These are phyloP conservation scores for Lasiodiplodia sp. DNA, from an alignment of 2,329 filamentous ascomycete species.

Conservation along the genomic window DNA sequence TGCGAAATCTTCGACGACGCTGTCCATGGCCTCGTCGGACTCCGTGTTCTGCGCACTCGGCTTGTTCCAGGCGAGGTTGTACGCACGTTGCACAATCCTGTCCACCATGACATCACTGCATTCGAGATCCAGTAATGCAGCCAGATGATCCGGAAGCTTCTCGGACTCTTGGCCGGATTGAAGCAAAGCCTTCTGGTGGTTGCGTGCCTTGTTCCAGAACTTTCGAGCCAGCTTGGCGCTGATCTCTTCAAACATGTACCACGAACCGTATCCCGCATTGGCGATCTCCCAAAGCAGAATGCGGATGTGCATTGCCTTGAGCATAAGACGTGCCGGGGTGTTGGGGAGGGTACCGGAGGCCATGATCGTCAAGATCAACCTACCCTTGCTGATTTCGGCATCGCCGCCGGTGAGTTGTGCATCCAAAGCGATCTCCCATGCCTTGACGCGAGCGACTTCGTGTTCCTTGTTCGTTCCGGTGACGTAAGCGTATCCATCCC, in stretches of 20 bases:
- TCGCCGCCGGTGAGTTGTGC: slow-evolving; percentile 92
- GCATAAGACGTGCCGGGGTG: slow-evolving; percentile 83
- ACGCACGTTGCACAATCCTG: slow-evolving; percentile 80
- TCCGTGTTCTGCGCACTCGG: slow-evolving; percentile 73
- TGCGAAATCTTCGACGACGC: slow-evolving; percentile 83
- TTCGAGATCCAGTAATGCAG: slow-evolving; percentile 76
- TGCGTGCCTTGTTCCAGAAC: slow-evolving; percentile 82
- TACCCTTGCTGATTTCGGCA: slow-evolving; percentile 85
- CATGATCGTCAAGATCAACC: slow-evolving; percentile 83
- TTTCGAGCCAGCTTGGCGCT: slow-evolving; percentile 76
- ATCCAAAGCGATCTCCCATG: slow-evolving; percentile 92
- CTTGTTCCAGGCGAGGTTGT: slow-evolving; percentile 88
- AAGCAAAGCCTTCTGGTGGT: slow-evolving; percentile 61
- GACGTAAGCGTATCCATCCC: slow-evolving; percentile 76
- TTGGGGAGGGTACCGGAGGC: slow-evolving; percentile 87
- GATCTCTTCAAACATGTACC: slow-evolving; percentile 70
- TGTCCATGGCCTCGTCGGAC: slow-evolving; percentile 76
- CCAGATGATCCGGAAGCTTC: slow-evolving; percentile 77
- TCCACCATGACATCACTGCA: slow-evolving; percentile 83
- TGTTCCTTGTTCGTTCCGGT: slow-evolving; percentile 84
- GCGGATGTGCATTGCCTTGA: slow-evolving; percentile 91
- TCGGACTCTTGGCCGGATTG: slow-evolving; percentile 57
- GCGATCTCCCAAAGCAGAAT: slow-evolving; percentile 83
- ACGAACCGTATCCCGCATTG: slow-evolving; percentile 69
- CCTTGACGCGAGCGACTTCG: slow-evolving; percentile 84